These are phyloP conservation scores for Epithemia pelagica DNA, from an alignment of 108 stramenopile genomes.

Conservation along the genomic window DNA sequence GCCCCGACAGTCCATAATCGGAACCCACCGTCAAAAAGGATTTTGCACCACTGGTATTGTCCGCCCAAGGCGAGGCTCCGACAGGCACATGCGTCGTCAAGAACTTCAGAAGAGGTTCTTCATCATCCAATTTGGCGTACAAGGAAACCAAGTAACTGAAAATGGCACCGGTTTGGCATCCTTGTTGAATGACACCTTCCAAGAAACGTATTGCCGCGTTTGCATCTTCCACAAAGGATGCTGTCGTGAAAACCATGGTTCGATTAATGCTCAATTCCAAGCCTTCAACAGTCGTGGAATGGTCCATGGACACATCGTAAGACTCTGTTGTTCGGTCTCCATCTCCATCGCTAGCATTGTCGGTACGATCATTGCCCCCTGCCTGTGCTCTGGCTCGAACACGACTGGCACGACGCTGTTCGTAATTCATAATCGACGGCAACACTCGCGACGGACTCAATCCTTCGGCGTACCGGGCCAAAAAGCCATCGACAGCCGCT, in stretches of 20 bases:
- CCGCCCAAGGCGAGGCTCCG: conserved; percentile 25
- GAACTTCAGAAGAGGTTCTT: conserved; percentile 73
- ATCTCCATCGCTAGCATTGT: conserved; percentile 12
- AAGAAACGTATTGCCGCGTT: conserved; percentile 54
- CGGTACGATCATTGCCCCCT: neutral
- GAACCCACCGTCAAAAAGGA: conserved; percentile 18
- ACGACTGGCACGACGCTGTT: conserved; percentile 34
- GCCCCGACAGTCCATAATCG: conserved; percentile 26
- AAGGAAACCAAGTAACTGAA: conserved; percentile 70
- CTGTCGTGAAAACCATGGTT: conserved; percentile 8
- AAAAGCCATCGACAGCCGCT: conserved; percentile 59
- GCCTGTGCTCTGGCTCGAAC: conserved; percentile 17
- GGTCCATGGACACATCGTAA: conserved; percentile 15
- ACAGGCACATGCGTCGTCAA: conserved; percentile 71
- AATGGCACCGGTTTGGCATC: conserved; percentile 66
- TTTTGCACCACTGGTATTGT: conserved; percentile 7
- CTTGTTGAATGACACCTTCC: conserved; percentile 77
- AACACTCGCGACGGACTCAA: conserved; percentile 63
- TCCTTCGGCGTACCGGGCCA: conserved; percentile 66
- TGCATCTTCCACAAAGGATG: conserved; percentile 54
- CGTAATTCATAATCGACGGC: conserved; percentile 76
- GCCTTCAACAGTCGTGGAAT: conserved; percentile 21
- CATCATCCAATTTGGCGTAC: conserved; percentile 71
- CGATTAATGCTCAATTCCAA: conserved; percentile 26
- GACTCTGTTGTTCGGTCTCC: neutral